Percentiles rank a stretch among this genome's conserved stretches.
phyloP scores from a whole-genome alignment of 2,329 filamentous ascomycete genomes.

The Diaporthe sp. region DNA sequence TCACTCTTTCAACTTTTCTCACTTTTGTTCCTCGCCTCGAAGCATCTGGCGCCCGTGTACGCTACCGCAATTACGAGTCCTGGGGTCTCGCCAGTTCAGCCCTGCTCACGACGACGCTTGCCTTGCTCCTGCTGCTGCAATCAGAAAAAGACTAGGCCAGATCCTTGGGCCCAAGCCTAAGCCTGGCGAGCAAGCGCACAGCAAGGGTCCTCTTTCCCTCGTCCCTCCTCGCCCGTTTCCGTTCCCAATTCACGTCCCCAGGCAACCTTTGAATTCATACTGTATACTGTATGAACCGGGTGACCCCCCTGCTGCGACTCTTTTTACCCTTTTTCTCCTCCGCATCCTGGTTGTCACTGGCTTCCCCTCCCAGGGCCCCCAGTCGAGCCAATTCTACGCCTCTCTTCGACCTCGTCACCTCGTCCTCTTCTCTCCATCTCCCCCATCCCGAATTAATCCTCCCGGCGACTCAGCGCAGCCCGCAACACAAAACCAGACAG shows the following conservation, averaged over 20 bases:
- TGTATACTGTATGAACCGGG: conserved; percentile 15
- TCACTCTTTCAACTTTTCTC: not conserved
- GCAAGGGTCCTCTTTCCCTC: conserved; percentile 15
- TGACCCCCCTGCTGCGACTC: conserved; percentile 25
- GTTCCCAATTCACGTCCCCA: conserved; percentile 10
- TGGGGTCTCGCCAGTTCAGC: conserved; percentile 4
- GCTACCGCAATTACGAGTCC: conserved; percentile 5
- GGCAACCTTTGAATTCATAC: conserved; percentile 28
- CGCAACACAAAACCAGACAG: conserved; percentile 15
- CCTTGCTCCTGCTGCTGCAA: conserved; percentile 15
- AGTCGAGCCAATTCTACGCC: conserved; percentile 30
- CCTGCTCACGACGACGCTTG: not conserved
- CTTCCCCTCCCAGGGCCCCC: conserved; percentile 28
- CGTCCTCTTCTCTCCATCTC: conserved; percentile 26
- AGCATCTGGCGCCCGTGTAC: conserved; percentile 19
- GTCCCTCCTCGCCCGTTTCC: conserved; percentile 7
- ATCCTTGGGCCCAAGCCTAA: conserved; percentile 21
- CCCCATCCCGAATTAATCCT: conserved; percentile 30
- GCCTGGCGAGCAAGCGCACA: conserved; percentile 6
- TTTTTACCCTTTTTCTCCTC: conserved; percentile 24
- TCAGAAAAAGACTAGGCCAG: conserved; percentile 5
- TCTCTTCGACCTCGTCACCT: conserved; percentile 30
- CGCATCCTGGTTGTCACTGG: conserved; percentile 29
- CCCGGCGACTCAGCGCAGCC: conserved; percentile 28
- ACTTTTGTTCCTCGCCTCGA: not conserved